Conservation (phyloP, 805 yeast species). For the Pachysolen tannophilus region DNA sequence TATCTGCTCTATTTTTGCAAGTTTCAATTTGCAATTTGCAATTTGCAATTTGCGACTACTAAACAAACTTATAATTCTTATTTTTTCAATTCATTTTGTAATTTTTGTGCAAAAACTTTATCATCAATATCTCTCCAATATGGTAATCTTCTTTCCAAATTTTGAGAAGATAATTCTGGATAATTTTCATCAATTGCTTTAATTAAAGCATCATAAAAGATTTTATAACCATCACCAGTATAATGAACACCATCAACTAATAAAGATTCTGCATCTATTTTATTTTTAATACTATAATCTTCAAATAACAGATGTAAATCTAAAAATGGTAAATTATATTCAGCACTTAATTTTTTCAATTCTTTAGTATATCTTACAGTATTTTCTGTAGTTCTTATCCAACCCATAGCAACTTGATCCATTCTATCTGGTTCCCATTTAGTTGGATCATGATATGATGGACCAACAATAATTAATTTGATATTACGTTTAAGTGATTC, state of each 20-base stretch:
- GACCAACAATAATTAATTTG: slow-evolving; percentile 54
- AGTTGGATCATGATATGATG: slow-evolving; percentile 43
- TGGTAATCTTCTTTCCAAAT: slow-evolving; percentile 28
- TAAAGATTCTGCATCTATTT: slow-evolving; percentile 4
- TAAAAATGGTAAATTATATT: slow-evolving; percentile 44
- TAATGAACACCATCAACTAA: slow-evolving; percentile 50
- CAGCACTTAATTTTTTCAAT: slow-evolving; percentile 34
- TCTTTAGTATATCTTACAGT: slow-evolving; percentile 50
- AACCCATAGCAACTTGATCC: slow-evolving; percentile 25
- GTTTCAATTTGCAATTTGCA: no score
- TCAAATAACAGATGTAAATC: slow-evolving; percentile 42
- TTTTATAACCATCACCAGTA: slow-evolving; percentile 42
- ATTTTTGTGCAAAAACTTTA: no score
- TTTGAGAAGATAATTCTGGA: slow-evolving; percentile 41
- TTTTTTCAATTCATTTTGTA: no score
- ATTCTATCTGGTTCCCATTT: slow-evolving; percentile 30
- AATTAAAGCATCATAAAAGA: slow-evolving; percentile 37
- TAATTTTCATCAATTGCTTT: slow-evolving; percentile 29
- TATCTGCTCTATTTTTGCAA: slow-evolving; percentile 9
- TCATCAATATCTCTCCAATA: slow-evolving; percentile 34
- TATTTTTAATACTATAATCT: slow-evolving; percentile 23
- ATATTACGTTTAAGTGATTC: slow-evolving; percentile 33
- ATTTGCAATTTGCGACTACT: no score
- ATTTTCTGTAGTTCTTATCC: slow-evolving; percentile 21
- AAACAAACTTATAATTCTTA: no score